Percentiles rank a stretch among this genome's conserved stretches.
Evolutionary conservation across 2,329 filamentous ascomycete species (phyloP).

Genomic region (Xylariales sp.): DNA sequence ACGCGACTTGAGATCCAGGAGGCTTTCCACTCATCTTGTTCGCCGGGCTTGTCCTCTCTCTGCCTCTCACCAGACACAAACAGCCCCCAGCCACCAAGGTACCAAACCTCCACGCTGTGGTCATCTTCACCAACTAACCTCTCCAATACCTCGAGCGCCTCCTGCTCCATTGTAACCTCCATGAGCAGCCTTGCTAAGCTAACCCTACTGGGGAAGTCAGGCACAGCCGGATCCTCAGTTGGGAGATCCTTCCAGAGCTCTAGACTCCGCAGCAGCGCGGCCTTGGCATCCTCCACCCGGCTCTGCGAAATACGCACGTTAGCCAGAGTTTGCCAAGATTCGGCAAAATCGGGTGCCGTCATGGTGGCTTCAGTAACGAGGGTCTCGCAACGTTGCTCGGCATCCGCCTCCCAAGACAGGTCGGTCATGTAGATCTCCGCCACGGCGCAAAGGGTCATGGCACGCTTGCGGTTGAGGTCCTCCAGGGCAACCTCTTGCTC

Average conservation of each 20-base stretch:
- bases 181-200: constrained; percentile 81
- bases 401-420: constrained; percentile 86
- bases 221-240: constrained; percentile 66
- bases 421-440: constrained; percentile 99
- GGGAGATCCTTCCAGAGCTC: constrained; percentile 78
- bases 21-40: constrained; percentile 50
- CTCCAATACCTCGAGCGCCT: constrained; percentile 82
- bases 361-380: constrained; percentile 88
- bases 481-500: constrained; percentile 40
- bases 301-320: constrained; percentile 89
- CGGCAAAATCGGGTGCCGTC: constrained; percentile 73
- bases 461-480: constrained; percentile 75
- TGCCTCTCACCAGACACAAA: constrained; percentile 73
- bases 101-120: constrained; percentile 92
- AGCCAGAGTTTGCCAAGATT: constrained; percentile 93
- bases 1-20: constrained; percentile 71
- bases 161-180: constrained; percentile 81
- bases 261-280: constrained; percentile 74
- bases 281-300: constrained; percentile 71
- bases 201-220: constrained; percentile 82
- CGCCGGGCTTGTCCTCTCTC: constrained; percentile 38
- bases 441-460: constrained; percentile 88
- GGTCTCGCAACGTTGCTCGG: constrained; percentile 80
- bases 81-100: constrained; percentile 91
- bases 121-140: constrained; percentile 85